These are phyloP conservation scores for Seiridium cupressi DNA, from an alignment of 2,329 filamentous ascomycete species.

Conservation along the genomic window DNA sequence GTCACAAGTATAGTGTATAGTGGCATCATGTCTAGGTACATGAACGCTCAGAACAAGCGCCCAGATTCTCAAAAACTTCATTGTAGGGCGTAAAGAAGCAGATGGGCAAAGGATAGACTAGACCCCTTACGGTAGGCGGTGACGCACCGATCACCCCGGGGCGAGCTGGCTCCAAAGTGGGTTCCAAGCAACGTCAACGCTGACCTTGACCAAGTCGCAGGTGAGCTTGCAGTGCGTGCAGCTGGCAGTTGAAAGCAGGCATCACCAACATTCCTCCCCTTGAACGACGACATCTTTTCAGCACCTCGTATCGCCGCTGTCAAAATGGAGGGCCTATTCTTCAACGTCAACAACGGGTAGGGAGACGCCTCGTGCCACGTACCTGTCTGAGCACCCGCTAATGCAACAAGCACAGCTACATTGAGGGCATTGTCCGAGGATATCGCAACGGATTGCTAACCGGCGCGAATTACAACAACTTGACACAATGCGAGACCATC, in stretches of 20 bases:
- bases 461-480: slow-evolving; percentile 85
- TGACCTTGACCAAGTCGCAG: not conserved
- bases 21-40: no score
- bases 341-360: slow-evolving; percentile 92
- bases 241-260: not conserved
- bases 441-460: slow-evolving; percentile 95
- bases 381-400: slow-evolving; percentile 13
- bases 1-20: no score
- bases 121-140: not conserved
- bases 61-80: no score
- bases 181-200: not conserved
- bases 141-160: not conserved
- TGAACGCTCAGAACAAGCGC: no score
- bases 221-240: not conserved
- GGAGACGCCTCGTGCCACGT: slow-evolving; percentile 25
- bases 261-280: not conserved
- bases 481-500: slow-evolving; percentile 96
- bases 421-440: slow-evolving; percentile 95
- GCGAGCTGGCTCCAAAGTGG: not conserved
- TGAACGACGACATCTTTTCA: not conserved
- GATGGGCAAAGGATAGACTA: not conserved
- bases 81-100: no score
- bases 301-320: slow-evolving; percentile 8
- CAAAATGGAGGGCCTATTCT: slow-evolving; percentile 87
- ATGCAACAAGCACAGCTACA: slow-evolving; percentile 62